Base-by-base conservation (phyloP, 306 rosid genomes). In the Vicia faba region DNA sequence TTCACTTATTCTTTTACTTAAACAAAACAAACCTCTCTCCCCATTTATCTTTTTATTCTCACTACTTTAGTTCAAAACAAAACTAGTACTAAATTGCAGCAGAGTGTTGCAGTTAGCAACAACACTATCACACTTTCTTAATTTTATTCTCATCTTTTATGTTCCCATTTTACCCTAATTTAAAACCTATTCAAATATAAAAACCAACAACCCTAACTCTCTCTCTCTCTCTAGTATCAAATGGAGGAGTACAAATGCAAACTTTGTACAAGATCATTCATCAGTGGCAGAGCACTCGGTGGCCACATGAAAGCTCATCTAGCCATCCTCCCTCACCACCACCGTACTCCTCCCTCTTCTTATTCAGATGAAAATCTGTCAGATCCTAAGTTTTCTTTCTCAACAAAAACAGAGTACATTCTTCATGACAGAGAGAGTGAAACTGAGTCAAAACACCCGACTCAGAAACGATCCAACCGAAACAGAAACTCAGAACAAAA, bases 171-270 rank as follows among this genome's bases (percentile, higher is more conserved):
- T 33, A 33, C 38, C 38, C 38, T 33, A 8, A 33, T 6, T 33
- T 33, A 7, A 5, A 5, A 33, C 7, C 38, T 33, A 33, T 6
- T 33, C 9, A 33, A 1, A 7, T 33, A 33, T 7, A 33, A 7
- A 33, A 33, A 31, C 1, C 8, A 31, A 31, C 1, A 5, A 33
- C 38, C 38, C 1, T 33, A 33, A 33, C 9, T 33, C 7, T 33
- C 38, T 46, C 11, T 46, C 16, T 10, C 15, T n/a, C 13, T 25
- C 7, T 28, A 16, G 70, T 55, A 26, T 45, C 67, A 58, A 87
- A 91, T 87, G 96, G 96, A 85, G 80, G 81, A 73, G 69, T 90
- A 89, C 89, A 84, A 78, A 82, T 92, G 97, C 87, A 92, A 84
- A 81, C 95, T 92, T 35, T 89, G 96, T 74, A 70, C 81, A 0